Conservation (phyloP, 176 grass and related monocot genomes). For the Triticum dicoccoides region DNA sequence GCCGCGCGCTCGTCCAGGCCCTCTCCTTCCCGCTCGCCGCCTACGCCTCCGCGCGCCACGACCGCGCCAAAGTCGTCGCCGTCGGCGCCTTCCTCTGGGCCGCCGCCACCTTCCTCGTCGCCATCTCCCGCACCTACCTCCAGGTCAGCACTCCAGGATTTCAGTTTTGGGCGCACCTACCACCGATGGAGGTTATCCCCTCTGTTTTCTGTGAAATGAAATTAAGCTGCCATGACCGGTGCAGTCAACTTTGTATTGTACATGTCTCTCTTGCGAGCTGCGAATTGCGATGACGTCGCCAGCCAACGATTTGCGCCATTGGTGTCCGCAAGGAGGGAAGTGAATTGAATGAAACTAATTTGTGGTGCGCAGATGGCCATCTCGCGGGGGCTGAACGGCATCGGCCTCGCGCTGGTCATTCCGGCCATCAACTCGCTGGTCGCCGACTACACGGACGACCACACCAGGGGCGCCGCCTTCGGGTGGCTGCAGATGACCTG, state of each 20-base stretch:
- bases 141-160: constrained; percentile 23
- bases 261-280: background rate
- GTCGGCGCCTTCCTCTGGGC: constrained; percentile 86
- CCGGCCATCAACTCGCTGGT: constrained; percentile 74
- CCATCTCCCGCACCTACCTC: constrained; percentile 68
- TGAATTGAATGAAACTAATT: background rate
- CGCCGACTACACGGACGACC: constrained; percentile 72
- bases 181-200: background rate
- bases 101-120: constrained; percentile 79
- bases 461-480: constrained; percentile 59
- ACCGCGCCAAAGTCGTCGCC: constrained; percentile 46
- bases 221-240: background rate
- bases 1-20: constrained; percentile 72
- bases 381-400: constrained; percentile 68
- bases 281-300: background rate
- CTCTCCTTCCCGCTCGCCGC: constrained; percentile 80
- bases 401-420: constrained; percentile 54
- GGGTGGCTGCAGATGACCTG: constrained; percentile 69
- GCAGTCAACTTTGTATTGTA: background rate
- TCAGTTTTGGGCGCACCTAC: background rate
- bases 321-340: background rate
- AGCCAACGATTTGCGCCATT: background rate
- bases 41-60: constrained; percentile 64
- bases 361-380: constrained; percentile 52
- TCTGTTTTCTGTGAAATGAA: background rate